Evolutionary conservation across 2,329 filamentous ascomycete species (phyloP).

Genomic region (Fusarium graminum): DNA sequence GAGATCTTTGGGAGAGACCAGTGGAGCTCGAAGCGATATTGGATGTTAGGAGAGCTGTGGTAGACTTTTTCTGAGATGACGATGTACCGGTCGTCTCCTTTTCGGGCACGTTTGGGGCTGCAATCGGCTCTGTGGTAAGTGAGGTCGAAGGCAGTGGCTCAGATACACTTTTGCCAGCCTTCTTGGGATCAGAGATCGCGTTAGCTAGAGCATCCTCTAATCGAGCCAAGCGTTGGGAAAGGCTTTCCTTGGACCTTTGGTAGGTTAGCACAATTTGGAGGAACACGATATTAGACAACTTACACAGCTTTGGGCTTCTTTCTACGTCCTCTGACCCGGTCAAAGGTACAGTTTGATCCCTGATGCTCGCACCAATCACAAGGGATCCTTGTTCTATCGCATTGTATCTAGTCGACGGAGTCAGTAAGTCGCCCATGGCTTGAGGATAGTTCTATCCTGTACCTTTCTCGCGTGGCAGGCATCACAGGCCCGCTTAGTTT

Average conservation of each 20-base stretch:
- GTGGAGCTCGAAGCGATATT: too few species aligned
- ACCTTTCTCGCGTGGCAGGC: slow-evolving; percentile 45
- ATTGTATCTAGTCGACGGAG: slow-evolving; percentile 36
- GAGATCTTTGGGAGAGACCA: too few species aligned
- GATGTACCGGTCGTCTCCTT: background rate
- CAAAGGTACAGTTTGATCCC: slow-evolving; percentile 43
- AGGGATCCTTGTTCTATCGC: slow-evolving; percentile 23
- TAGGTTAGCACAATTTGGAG: background rate
- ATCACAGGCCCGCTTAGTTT: slow-evolving; percentile 40
- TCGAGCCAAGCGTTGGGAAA: too few species aligned
- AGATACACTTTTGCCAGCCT: too few species aligned
- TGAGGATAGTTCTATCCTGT: slow-evolving; percentile 13
- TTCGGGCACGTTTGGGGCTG: too few species aligned
- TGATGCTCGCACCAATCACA: slow-evolving; percentile 48
- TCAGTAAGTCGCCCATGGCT: slow-evolving; percentile 9
- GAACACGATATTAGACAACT: too few species aligned
- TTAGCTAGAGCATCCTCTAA: too few species aligned
- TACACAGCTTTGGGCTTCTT: slow-evolving; percentile 4
- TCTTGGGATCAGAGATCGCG: too few species aligned
- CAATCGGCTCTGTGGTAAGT: too few species aligned
- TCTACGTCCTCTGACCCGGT: slow-evolving; percentile 44
- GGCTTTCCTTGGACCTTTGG: too few species aligned
- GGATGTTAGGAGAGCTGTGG: background rate
- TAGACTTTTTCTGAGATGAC: background rate
- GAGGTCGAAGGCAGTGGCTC: too few species aligned